Evolutionary conservation across 306 rosid genomes (phyloP).

Genomic region (apple (Malus domestica)): ASM211411v1 NC_041795.1:21890501-21891000

Average conservation of each 20-base stretch:
- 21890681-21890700: conserved; percentile 85
- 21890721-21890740: conserved; percentile 73
- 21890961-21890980: conserved; percentile 71
- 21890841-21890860: conserved; percentile 75
- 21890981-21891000: conserved; percentile 70
- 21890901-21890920: conserved; percentile 70
- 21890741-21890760: conserved; percentile 90
- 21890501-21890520: conserved; percentile 12
- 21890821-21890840: conserved; percentile 74
- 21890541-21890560: conserved; percentile 79
- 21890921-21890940: conserved; percentile 74
- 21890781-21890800: conserved; percentile 70
- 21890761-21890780: conserved; percentile 70
- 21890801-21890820: conserved; percentile 79
- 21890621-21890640: conserved; percentile 58
- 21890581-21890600: conserved; percentile 39
- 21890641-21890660: conserved; percentile 50
- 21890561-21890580: conserved; percentile 43
- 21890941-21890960: conserved; percentile 51
- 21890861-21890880: conserved; percentile 61
- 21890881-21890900: conserved; percentile 60
- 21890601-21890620: conserved; percentile 34
- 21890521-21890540: conserved; percentile 17
- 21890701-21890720: conserved; percentile 55
- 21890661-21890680: conserved; percentile 58